phyloP scores from a whole-genome alignment of 108 stramenopile species.

The Pseudonitzschia multistriata region DNA sequence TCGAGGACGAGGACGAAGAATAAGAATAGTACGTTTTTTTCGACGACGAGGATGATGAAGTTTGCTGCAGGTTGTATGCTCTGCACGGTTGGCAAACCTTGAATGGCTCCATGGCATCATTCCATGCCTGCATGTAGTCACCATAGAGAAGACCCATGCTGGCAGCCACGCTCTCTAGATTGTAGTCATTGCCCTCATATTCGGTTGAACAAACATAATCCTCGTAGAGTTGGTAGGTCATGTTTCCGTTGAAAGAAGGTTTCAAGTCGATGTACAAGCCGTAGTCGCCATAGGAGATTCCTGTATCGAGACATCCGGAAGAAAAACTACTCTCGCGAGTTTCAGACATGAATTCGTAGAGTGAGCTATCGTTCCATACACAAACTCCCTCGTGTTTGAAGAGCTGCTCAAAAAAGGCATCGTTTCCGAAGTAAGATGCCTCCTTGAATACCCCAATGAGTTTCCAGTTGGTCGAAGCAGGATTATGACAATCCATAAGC shows the following conservation, averaged over 20 bases:
- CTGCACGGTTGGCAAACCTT: constrained; percentile 58
- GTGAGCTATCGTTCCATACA: constrained; percentile 42
- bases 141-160: constrained; percentile 37
- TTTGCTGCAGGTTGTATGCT: constrained; percentile 45
- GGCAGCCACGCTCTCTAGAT: constrained; percentile 28
- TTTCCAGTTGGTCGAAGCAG: constrained; percentile 35
- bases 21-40: constrained; percentile 4
- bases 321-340: constrained; percentile 27
- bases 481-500: constrained; percentile 60
- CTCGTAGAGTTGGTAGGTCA: constrained; percentile 36
- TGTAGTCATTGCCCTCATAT: constrained; percentile 29
- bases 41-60: background rate
- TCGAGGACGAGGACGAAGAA: background rate
- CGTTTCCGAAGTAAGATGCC: constrained; percentile 33
- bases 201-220: constrained; percentile 35
- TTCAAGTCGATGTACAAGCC: constrained; percentile 38
- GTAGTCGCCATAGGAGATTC: constrained; percentile 15
- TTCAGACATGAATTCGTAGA: constrained; percentile 48
- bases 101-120: constrained; percentile 44
- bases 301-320: constrained; percentile 24
- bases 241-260: constrained; percentile 39
- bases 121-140: constrained; percentile 39
- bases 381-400: constrained; percentile 66
- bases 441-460: constrained; percentile 65
- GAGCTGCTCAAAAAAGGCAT: constrained; percentile 63